Conservation (phyloP, 208 protist genomes). For the Porcisia hertigi region DNA sequence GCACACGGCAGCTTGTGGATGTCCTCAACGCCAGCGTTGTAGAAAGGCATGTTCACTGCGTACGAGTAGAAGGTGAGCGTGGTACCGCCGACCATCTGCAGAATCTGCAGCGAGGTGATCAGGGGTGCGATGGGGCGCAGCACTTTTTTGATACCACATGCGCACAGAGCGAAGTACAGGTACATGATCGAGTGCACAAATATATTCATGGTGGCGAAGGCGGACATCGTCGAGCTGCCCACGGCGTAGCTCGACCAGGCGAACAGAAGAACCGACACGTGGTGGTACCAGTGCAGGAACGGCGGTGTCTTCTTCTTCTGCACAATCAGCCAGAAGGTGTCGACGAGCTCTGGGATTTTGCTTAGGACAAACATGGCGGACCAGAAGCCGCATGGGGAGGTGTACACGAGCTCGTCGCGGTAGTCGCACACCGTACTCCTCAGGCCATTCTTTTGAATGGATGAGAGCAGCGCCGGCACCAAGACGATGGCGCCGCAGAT, state of each 20-base stretch:
- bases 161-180: constrained; percentile 90
- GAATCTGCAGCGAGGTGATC: constrained; percentile 88
- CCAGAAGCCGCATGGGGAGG: constrained; percentile 57
- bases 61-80: constrained; percentile 55
- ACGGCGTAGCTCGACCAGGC: constrained; percentile 81
- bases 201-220: constrained; percentile 94
- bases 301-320: constrained; percentile 78
- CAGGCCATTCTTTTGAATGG: constrained; percentile 35
- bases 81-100: constrained; percentile 91
- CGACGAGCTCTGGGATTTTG: constrained; percentile 86
- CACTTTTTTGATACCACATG: constrained; percentile 57
- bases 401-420: constrained; percentile 52
- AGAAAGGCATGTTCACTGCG: constrained; percentile 37
- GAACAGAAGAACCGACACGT: constrained; percentile 92
- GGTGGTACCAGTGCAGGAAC: constrained; percentile 94
- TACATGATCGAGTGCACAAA: constrained; percentile 96
- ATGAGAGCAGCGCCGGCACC: constrained; percentile 46
- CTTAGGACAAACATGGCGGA: constrained; percentile 73
- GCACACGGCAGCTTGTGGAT: constrained; percentile 52
- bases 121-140: constrained; percentile 75
- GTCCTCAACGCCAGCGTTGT: constrained; percentile 43
- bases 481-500: constrained; percentile 64
- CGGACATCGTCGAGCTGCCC: constrained; percentile 52
- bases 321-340: constrained; percentile 82
- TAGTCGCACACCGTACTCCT: constrained; percentile 60